A percentile compares a stretch with the other conserved stretches of the same genome.
Conservation (phyloP, 2,329 filamentous ascomycete species). For the Fusarium dimerum region DNA sequence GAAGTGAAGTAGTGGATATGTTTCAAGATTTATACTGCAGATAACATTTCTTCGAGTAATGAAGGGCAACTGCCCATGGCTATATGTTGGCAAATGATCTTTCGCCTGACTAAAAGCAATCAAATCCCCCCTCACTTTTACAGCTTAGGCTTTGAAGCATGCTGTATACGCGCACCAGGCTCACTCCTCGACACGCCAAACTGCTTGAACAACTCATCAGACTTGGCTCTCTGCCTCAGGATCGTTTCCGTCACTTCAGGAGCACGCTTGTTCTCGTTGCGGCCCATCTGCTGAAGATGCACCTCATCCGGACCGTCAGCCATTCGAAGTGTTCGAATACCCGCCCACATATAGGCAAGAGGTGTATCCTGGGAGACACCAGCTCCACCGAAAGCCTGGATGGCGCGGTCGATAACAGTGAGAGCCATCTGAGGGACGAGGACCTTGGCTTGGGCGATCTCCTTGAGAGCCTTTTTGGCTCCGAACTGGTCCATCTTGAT, state of each 20-base stretch:
- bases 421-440: conserved; percentile 81
- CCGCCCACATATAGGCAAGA: conserved; percentile 79
- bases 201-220: conserved; percentile 64
- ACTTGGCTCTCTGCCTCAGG: conserved; percentile 63
- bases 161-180: conserved; percentile 53
- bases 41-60: too few species aligned
- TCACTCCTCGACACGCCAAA: conserved; percentile 50
- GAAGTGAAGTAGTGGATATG: conserved; percentile 1
- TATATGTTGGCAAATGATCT: too few species aligned
- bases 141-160: conserved; percentile 47
- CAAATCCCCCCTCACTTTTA: conserved; percentile 30
- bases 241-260: conserved; percentile 62
- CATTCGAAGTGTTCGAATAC: conserved; percentile 78
- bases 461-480: conserved; percentile 85
- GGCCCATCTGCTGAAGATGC: conserved; percentile 78
- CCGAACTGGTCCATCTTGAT: conserved; percentile 90
- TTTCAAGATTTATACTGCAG: too few species aligned
- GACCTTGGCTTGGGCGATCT: conserved; percentile 95
- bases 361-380: conserved; percentile 95
- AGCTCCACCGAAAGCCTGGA: conserved; percentile 88
- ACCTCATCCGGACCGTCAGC: conserved; percentile 98
- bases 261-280: conserved; percentile 76
- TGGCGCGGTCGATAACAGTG: conserved; percentile 87
- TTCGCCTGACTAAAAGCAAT: too few species aligned
- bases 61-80: too few species aligned